Base-by-base conservation (phyloP, 495 filamentous ascomycete genomes). In the Aspergillus steynii region DNA sequence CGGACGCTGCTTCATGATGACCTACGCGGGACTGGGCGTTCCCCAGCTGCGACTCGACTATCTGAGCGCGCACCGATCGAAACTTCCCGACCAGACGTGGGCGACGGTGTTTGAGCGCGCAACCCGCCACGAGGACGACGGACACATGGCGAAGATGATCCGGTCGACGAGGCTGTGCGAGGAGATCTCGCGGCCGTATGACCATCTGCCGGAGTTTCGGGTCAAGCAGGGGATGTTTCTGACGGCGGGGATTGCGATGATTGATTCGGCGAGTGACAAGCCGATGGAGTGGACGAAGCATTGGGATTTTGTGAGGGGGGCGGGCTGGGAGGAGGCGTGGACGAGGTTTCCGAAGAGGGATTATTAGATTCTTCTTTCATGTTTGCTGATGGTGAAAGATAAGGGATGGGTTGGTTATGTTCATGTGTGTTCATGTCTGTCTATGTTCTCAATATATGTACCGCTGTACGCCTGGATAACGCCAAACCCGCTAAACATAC, bases 181-280 rank as follows among this genome's bases (percentile, higher is more conserved):
- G 37, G 37, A 14, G 10, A 42, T 12, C 37, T 42, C 37, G 37
- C 37, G 37, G 4, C 37, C 37, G 37, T 42, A 42, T 10, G 37
- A 42, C 37, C 37, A 42, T 42, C 37, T 12, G 37, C 37, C 37
- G 12, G 37, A 42, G 9, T 42, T 42, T 12, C 37, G 37, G 10
- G 37, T 42, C 7, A 42, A 42, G 37, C 37, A 42, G 37, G 37
- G 37, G 9, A 8, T 42, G 7, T 42, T 42, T 7, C 37, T 42
- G 37, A 42, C 37, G 37, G 37, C 37, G 37, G 65, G 72, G 59
- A 57, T 29, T 28, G 20, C 45, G 28, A 37, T 25, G 29, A 56
- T 42, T 25, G 37, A 25, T 15, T 8, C 28, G 3, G 37, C 28
- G 10, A 27, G 12, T 4, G 37, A 42, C 9, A 42, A 42, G 37